Evolutionary conservation across 2,329 filamentous ascomycete genomes (phyloP), one percentile per base, ranked within the genome.

Genomic region (Fusarium siculi): DNA sequence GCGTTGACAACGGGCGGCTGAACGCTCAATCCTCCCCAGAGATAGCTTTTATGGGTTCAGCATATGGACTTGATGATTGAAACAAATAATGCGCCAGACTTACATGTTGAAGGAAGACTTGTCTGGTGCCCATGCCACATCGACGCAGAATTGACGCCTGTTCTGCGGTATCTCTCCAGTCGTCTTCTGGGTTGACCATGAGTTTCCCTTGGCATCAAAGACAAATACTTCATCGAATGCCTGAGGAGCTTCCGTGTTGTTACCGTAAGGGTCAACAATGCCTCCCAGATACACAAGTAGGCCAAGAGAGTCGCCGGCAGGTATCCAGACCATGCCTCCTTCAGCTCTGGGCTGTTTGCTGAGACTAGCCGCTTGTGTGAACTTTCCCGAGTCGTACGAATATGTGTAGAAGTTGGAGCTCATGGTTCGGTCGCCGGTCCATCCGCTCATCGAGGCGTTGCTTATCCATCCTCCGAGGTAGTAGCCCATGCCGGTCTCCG

Each of bases 31-130:
- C 16, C 36, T 36, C 43, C 55, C 55, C 55, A 63, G 15, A 63
- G 36, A 3, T 62, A 62, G 9, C 58, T 39, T 32, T 11, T n/a
- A n/a, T n/a, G n/a, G n/a, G n/a, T n/a, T n/a, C n/a, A 44, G 50
- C 7, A 14, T 1, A 0, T 7, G 18, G 0, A 9, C 11, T 5
- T 28, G 23, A 0, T 9, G 8, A 19, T 14, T 18, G 5, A 28
- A 4, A 9, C 0, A 4, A 25, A 0, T 0, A 1, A 46, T 14
- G 4, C 2, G 19, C 1, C 9, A 11, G 15, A 37, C 60, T 49
- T 16, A 63, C 55, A 61, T 49, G 19, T 43, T 63, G 7, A 61
- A 63, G 9, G 60, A 42, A 8, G 36, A 37, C 10, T 61, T 61
- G 16, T 63, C 55, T 12, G 30, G 60, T 8, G 23, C 43, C 43